Conservation (phyloP, 1,139 yeast genomes). For the Diutina ranongensis region DNA sequence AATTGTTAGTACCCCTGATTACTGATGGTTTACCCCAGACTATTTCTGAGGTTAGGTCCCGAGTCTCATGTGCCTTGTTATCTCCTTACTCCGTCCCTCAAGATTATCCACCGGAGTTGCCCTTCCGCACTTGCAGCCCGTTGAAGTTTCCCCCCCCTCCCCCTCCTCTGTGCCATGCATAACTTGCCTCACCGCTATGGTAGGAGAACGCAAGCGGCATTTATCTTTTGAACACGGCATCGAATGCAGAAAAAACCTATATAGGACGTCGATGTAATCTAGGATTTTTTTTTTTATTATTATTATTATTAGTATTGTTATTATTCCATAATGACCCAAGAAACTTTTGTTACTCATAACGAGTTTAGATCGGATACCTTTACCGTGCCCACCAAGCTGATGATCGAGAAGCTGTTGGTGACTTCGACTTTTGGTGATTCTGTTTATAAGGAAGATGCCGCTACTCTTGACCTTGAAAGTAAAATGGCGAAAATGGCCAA, state of each 20-base stretch:
- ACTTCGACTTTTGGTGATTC: conserved; percentile 60
- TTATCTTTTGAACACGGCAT: neutral
- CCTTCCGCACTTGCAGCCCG: neutral
- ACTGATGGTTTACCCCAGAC: too few species aligned
- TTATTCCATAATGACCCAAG: conserved; percentile 12
- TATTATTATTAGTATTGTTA: neutral
- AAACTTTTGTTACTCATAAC: conserved; percentile 27
- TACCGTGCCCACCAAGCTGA: conserved; percentile 76
- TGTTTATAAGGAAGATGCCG: conserved; percentile 74
- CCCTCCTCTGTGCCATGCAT: neutral
- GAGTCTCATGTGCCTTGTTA: too few species aligned
- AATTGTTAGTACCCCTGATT: neutral
- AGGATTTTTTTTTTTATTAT: neutral
- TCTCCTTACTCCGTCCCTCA: neutral
- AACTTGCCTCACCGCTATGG: too few species aligned
- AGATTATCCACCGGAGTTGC: neutral
- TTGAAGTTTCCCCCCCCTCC: neutral
- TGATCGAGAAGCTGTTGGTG: conserved; percentile 50
- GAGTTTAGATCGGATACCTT: conserved; percentile 83
- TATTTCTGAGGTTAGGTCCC: neutral
- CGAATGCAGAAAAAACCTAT: neutral
- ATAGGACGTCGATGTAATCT: neutral
- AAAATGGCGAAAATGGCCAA: conserved; percentile 65
- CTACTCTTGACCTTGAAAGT: conserved; percentile 54
- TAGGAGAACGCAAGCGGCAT: neutral